Base-by-base conservation (phyloP, 2,329 filamentous ascomycete species). In the Massarina eburnea region DNA sequence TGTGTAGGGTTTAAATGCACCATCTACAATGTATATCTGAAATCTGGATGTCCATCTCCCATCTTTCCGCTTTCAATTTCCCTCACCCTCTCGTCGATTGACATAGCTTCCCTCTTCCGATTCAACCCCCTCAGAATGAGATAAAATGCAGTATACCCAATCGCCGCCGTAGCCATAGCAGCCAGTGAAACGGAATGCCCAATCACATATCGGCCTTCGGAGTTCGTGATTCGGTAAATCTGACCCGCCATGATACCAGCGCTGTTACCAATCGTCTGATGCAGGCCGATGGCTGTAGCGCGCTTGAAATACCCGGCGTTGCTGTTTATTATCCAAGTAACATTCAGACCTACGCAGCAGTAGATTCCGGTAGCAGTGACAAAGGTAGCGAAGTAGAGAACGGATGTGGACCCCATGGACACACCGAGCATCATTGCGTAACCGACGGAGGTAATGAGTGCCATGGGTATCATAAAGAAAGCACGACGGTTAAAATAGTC, bases 251-350 rank as follows among this genome's bases (percentile, higher is more conserved):
- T 67, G 33, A 82, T 78, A 8, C 78, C 79, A 6, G 79, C 80
- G 2, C 75, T 65, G 3, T 76, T 81, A 2, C 79, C 79, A 2
- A 82, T 48, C 2, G 48, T 45, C 2, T 49, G 52, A 14, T 52
- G 47, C 3, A 42, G 10, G 0, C 41, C 41, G 22, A 54, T 50
- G 36, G 44, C 45, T 2, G 41, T 56, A 3, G 45, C 42, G 33
- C 48, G 48, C 32, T 51, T 51, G 21, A 46, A 67, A 39, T 57
- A 51, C 15, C 48, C 44, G 2, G 52, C 49, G 60, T 52, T 58
- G 71, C 68, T 81, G 57, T 81, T 81, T 43, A 81, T 70, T 0
- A 74, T 76, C 79, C 79, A 82, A 4, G 73, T 75, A 29, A 82
- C 54, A 62, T 80, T 80, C 0, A 76, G 75, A 0, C 78, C 77